These are phyloP conservation scores for Globisporangium acanthophoron DNA, from an alignment of 352 stramenopile species.

Conservation along the genomic window DNA sequence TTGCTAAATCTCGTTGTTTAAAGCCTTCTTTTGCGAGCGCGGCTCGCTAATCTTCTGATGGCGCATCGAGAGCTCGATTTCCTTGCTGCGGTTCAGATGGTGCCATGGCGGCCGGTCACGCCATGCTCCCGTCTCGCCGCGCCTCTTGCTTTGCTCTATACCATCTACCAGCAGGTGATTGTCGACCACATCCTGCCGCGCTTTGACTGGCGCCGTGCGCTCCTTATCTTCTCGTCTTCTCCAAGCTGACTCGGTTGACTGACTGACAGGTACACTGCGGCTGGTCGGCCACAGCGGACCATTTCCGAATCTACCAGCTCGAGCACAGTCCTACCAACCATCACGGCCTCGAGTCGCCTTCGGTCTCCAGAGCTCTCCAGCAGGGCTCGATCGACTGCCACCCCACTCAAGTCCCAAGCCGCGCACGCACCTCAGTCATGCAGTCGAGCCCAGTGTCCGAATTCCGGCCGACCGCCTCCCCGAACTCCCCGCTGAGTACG, in stretches of 20 bases:
- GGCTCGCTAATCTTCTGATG: not conserved
- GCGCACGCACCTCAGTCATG: not conserved
- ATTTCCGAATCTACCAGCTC: conserved; percentile 3
- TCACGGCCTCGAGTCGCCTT: not conserved
- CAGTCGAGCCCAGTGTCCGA: not conserved
- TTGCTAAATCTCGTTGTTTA: not conserved
- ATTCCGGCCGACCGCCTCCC: not conserved
- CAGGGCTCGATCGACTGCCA: not conserved
- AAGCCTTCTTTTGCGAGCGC: not conserved
- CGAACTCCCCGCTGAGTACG: not conserved
- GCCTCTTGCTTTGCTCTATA: conserved; percentile 1
- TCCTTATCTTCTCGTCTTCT: not conserved
- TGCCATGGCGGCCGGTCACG: not conserved
- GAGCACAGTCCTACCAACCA: not conserved
- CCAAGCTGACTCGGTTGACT: not conserved
- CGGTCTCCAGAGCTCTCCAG: not conserved
- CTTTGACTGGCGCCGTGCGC: not conserved
- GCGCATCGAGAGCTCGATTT: not conserved
- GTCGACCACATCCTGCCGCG: not conserved
- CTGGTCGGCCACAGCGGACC: not conserved
- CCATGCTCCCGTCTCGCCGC: not conserved
- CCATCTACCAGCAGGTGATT: not conserved
- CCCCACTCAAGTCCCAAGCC: not conserved
- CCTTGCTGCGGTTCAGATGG: not conserved
- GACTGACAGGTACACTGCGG: not conserved